Evolutionary conservation across 2,329 filamentous ascomycete species (phyloP).

Genomic region (Fusarium secorum): DNA sequence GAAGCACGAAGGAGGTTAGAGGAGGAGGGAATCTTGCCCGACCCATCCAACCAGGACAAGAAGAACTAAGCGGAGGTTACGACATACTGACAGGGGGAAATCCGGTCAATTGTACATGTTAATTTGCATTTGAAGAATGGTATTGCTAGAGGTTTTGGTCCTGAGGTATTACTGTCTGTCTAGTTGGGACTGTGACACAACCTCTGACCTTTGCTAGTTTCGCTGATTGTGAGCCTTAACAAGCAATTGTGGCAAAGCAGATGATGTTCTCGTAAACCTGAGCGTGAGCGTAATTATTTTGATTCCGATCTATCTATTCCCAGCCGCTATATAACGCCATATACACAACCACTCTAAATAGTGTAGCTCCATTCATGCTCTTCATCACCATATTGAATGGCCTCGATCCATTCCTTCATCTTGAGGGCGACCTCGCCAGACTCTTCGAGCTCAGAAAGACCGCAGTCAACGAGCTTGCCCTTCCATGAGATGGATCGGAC

Average conservation of each 20-base stretch:
- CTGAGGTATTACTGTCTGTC: conserved; percentile 25
- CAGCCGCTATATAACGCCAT: conserved; percentile 27
- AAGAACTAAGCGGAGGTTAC: conserved; percentile 49
- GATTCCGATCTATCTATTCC: conserved; percentile 27
- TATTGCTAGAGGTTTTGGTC: conserved; percentile 42
- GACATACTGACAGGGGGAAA: conserved; percentile 20
- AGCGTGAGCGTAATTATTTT: conserved; percentile 25
- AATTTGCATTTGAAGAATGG: conserved; percentile 34
- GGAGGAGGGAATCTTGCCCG: conserved; percentile 90
- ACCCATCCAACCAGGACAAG: conserved; percentile 70
- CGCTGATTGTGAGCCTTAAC: conserved; percentile 23
- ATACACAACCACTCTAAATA: conserved; percentile 18
- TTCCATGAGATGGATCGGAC: conserved; percentile 90
- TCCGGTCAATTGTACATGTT: conserved; percentile 34
- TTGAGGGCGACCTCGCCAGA: conserved; percentile 83
- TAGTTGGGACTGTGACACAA: conserved; percentile 18
- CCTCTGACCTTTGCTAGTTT: conserved; percentile 1
- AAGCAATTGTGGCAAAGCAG: conserved; percentile 27
- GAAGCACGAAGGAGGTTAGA: conserved; percentile 95
- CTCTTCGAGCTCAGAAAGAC: conserved; percentile 81
- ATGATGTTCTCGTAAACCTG: background rate
- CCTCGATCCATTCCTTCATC: conserved; percentile 98
- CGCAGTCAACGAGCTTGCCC: conserved; percentile 82
- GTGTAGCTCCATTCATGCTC: conserved; percentile 88
- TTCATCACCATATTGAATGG: conserved; percentile 92